Evolutionary conservation across 495 filamentous ascomycete genomes (phyloP), one percentile per base, ranked within the genome.

Genomic region (Aspergillus indologenus): DNA sequence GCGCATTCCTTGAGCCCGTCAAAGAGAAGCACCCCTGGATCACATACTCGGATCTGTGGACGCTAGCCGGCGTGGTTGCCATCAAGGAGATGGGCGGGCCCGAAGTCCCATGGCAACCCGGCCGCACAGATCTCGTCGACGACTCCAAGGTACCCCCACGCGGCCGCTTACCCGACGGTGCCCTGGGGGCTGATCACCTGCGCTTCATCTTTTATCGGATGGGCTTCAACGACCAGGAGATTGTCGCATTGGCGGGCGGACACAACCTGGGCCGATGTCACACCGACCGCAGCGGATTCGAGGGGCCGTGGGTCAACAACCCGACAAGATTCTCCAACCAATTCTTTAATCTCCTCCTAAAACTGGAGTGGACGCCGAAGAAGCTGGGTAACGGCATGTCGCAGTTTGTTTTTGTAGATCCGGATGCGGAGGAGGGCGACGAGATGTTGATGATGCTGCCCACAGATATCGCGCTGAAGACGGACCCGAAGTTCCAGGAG

Each of bases 201-300:
- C 76, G 84, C 2, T 69, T 68, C 60, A 78, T 87, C 65, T 86
- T 86, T 68, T 73, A 80, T 64, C 78, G 82, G 22, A 86, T 86
- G 84, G 82, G 84, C n/a, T 86, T 86, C 71, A 77, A 79, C 60
- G 82, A 87, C 61, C 81, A 79, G 64, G 83, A 87, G 70, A 85
- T 86, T 48, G 84, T 87, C 3, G 84, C 82, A 21, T 59, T 86
- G 64, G 61, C 75, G 12, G 83, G 85, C n/a, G 85, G 83, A 56
- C 83, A 86, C 61, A 86, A 79, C 57, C 70, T 86, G 5, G 83
- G 83, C 1, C 75, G 84, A n/a, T 85, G 82, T 65, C 83, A 86
- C 62, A 67, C 57, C n/a, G 82, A 86, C 63, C 77, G 83, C 17
- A 81, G 75, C 40, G 85, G 84, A 14, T 87, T 85, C 63, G 72